Evolutionary conservation across 805 yeast genomes (phyloP).

Genomic region (Candida maris): DNA sequence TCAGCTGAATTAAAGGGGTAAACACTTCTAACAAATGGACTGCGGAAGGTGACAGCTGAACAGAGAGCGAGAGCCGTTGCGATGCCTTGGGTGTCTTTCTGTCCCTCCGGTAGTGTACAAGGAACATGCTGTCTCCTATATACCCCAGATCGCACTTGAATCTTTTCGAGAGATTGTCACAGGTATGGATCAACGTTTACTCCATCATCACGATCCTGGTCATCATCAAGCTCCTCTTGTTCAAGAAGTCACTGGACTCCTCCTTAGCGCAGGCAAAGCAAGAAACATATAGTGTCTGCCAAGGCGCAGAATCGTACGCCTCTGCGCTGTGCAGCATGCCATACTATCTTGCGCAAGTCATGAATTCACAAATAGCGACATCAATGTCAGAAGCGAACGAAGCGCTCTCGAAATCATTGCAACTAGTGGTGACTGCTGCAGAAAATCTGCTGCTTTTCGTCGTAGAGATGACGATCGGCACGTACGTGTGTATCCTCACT

Average conservation of each 20-base stretch:
- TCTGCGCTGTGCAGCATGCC: slow-evolving; percentile 44
- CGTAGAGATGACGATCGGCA: slow-evolving; percentile 75
- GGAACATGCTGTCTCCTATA: background rate
- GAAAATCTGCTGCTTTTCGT: slow-evolving; percentile 60
- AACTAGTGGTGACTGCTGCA: slow-evolving; percentile 49
- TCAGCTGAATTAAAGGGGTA: too few relatives aligned
- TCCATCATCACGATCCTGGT: slow-evolving; percentile 55
- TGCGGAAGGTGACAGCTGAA: too few relatives aligned
- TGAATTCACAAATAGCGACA: slow-evolving; percentile 48
- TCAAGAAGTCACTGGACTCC: slow-evolving; percentile 43
- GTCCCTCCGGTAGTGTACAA: too few relatives aligned
- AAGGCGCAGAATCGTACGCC: slow-evolving; percentile 39
- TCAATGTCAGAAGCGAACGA: slow-evolving; percentile 47
- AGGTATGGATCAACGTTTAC: slow-evolving; percentile 62
- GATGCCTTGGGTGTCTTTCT: too few relatives aligned
- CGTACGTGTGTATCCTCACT: slow-evolving; percentile 77
- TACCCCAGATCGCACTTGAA: slow-evolving; percentile 39
- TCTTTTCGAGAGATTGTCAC: slow-evolving; percentile 54
- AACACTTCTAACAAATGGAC: too few relatives aligned
- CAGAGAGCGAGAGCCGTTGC: too few relatives aligned
- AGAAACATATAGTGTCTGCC: slow-evolving; percentile 44
- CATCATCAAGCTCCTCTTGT: slow-evolving; percentile 57
- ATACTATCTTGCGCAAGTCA: slow-evolving; percentile 49
- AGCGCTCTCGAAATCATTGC: slow-evolving; percentile 41
- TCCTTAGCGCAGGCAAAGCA: slow-evolving; percentile 39